A percentile compares a stretch with the other conserved stretches of the same genome.
Conservation (phyloP, 208 protist genomes). For the Leishmania gerbilli region DNA sequence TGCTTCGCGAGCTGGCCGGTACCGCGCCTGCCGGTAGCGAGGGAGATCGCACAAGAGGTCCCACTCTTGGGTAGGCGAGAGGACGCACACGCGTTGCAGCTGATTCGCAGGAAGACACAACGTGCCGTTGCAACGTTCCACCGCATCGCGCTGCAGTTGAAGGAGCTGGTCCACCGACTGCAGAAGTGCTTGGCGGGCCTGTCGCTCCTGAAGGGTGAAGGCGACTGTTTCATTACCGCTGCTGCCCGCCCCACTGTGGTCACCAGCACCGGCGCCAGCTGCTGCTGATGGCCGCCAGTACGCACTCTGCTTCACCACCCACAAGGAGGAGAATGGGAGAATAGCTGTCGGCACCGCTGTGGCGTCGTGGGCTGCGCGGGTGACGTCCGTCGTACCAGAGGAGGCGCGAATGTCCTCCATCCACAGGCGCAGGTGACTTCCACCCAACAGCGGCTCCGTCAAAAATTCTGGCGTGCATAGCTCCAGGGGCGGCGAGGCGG, state of each 20-base stretch:
- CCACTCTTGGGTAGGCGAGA: slow-evolving; percentile 56
- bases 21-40: slow-evolving; percentile 27
- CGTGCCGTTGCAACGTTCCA: not conserved
- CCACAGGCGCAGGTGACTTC: slow-evolving; percentile 45
- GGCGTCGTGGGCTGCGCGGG: not conserved
- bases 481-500: slow-evolving; percentile 16
- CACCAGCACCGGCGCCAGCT: not conserved
- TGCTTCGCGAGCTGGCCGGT: not conserved
- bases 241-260: not conserved
- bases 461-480: slow-evolving; percentile 46
- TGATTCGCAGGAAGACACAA: not conserved
- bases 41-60: slow-evolving; percentile 52
- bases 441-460: slow-evolving; percentile 62
- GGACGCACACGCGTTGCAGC: slow-evolving; percentile 14
- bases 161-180: slow-evolving; percentile 59
- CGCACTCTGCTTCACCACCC: slow-evolving; percentile 55
- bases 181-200: slow-evolving; percentile 50
- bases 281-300: slow-evolving; percentile 29
- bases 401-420: slow-evolving; percentile 38
- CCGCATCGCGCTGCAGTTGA: slow-evolving; percentile 44
- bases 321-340: slow-evolving; percentile 67
- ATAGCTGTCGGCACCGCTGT: slow-evolving; percentile 18
- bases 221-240: not conserved
- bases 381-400: not conserved
- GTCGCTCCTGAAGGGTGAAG: slow-evolving; percentile 71